These are phyloP conservation scores for Entomophthora muscae DNA, from an alignment of 371 early-diverging fungal species.

Conservation along the genomic window DNA sequence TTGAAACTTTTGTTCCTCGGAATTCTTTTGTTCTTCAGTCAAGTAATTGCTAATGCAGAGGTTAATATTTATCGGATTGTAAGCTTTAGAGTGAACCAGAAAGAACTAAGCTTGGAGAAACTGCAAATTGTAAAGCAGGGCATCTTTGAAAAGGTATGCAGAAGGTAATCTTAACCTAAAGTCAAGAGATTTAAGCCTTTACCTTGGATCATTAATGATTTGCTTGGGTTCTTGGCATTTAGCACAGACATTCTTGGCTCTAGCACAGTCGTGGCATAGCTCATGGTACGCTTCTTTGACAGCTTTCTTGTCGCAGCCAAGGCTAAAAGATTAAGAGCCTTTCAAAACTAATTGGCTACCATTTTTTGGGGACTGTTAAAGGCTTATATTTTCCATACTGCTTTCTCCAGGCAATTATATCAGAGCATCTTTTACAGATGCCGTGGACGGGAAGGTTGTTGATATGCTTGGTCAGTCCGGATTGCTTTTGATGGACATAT, in stretches of 20 bases:
- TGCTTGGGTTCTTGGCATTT: conserved; percentile 70
- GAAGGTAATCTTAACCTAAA: not conserved
- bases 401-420: conserved; percentile 81
- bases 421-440: conserved; percentile 76
- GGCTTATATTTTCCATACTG: conserved; percentile 94
- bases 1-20: conserved; percentile 3
- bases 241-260: conserved; percentile 66
- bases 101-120: not conserved
- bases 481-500: conserved; percentile 71
- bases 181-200: conserved; percentile 1
- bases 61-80: too few species aligned
- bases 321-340: conserved; percentile 19
- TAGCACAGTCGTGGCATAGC: conserved; percentile 74
- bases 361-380: conserved; percentile 73
- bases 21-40: not conserved
- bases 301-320: conserved; percentile 59
- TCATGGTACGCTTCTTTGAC: conserved; percentile 92
- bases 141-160: not conserved
- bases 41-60: conserved; percentile 8
- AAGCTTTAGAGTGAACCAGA: too few species aligned
- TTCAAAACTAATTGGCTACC: too few species aligned
- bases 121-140: not conserved
- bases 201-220: conserved; percentile 31
- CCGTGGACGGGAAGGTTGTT: conserved; percentile 66
- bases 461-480: conserved; percentile 58